Percentiles rank a stretch among this genome's conserved stretches.
Evolutionary conservation across 2,329 filamentous ascomycete genomes (phyloP).

Genomic region (Cladosporium velox): DNA sequence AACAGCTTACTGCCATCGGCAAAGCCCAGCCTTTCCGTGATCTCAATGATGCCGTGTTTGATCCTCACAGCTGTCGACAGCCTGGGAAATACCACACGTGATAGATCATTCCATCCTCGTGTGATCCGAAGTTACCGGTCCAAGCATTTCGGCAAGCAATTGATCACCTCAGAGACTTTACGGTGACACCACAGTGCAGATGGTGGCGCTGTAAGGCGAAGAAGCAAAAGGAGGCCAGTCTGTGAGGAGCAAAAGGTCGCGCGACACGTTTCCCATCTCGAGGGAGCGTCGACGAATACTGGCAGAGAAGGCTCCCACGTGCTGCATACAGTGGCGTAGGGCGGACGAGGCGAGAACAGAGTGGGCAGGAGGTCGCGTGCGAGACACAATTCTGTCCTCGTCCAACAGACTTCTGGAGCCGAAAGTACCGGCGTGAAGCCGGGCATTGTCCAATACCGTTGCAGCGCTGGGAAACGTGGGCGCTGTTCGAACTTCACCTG

Average conservation of each 20-base stretch:
- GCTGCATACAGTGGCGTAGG: background rate
- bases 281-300: background rate
- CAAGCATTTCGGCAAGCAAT: background rate
- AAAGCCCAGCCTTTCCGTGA: background rate
- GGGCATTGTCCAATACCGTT: background rate
- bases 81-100: background rate
- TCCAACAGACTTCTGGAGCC: background rate
- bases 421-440: background rate
- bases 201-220: constrained; percentile 4
- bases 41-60: background rate
- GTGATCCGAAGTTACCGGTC: constrained; percentile 1
- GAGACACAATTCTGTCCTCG: background rate
- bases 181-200: constrained; percentile 12
- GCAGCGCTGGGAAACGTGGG: constrained; percentile 2
- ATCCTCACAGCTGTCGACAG: background rate
- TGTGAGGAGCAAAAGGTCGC: background rate
- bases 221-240: constrained; percentile 1
- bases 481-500: background rate
- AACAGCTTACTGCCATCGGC: background rate
- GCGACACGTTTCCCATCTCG: background rate
- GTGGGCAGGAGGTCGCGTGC: constrained; percentile 4
- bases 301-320: background rate
- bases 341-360: background rate
- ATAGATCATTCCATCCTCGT: background rate
- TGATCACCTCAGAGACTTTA: background rate